These are phyloP conservation scores for Malassezia vespertilionis DNA, from an alignment of 1,284 basidiomycete species.

Conservation along the genomic window DNA sequence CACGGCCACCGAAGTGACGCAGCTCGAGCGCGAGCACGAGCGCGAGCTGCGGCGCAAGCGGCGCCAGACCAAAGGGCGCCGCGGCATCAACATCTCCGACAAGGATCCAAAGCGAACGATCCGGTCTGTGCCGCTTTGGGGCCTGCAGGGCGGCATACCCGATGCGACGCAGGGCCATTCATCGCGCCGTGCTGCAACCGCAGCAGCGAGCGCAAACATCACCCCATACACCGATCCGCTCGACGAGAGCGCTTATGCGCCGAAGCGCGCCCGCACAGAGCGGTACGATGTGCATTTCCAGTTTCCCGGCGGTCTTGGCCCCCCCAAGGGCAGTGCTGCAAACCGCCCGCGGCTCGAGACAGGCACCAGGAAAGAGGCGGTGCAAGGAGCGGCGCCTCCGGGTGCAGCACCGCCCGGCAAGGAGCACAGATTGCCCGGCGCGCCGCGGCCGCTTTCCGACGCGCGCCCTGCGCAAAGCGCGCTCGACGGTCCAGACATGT, in stretches of 20 bases:
- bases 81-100: slow-evolving; percentile 82
- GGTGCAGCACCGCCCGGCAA: too few species aligned
- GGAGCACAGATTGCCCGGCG: too few species aligned
- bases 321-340: too few species aligned
- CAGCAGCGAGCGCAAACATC: slow-evolving; percentile 34
- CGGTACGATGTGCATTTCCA: slow-evolving; percentile 32
- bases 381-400: too few species aligned
- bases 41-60: slow-evolving; percentile 76
- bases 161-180: slow-evolving; percentile 19
- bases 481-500: neutral
- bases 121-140: slow-evolving; percentile 51
- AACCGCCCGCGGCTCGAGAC: too few species aligned
- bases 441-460: too few species aligned
- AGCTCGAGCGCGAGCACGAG: slow-evolving; percentile 84
- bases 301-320: slow-evolving; percentile 40
- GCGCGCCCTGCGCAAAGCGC: too few species aligned
- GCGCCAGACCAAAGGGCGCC: slow-evolving; percentile 71
- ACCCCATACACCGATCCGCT: slow-evolving; percentile 13
- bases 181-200: slow-evolving; percentile 33
- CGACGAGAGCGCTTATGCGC: neutral
- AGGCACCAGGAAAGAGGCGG: too few species aligned
- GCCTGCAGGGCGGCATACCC: slow-evolving; percentile 33
- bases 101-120: slow-evolving; percentile 84
- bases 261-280: slow-evolving; percentile 14
- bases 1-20: slow-evolving; percentile 69